Percentiles rank a stretch among this genome's conserved stretches.
phyloP scores from a whole-genome alignment of 345 rosid species.

The Eucalyptus pauciflora region DNA sequence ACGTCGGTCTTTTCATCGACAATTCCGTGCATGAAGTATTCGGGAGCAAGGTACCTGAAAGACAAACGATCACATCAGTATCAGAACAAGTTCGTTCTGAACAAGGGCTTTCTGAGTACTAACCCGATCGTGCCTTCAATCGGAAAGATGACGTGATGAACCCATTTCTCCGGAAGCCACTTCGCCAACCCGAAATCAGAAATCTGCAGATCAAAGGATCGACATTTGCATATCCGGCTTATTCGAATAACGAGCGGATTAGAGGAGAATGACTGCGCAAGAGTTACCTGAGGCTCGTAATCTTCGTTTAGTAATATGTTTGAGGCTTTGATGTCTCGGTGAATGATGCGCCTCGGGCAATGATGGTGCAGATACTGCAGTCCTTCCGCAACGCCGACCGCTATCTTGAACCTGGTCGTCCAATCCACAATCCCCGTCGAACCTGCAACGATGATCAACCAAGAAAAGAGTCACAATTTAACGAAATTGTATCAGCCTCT shows the following conservation, averaged over 20 bases:
- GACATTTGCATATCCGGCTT: background rate
- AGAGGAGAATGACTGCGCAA: no score
- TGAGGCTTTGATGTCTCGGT: constrained; percentile 89
- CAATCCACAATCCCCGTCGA: constrained; percentile 38
- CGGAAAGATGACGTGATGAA: constrained; percentile 71
- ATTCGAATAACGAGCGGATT: background rate
- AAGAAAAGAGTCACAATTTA: background rate
- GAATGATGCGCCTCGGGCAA: constrained; percentile 82
- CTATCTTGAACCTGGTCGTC: constrained; percentile 64
- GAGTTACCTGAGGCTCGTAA: constrained; percentile 64
- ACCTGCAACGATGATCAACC: constrained; percentile 25
- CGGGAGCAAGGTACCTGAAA: constrained; percentile 82
- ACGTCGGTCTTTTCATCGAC: constrained; percentile 81
- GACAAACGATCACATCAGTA: background rate
- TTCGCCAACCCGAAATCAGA: constrained; percentile 86
- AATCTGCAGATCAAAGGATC: constrained; percentile 21
- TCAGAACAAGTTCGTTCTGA: background rate
- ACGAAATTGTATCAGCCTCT: background rate
- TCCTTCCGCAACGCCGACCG: constrained; percentile 71
- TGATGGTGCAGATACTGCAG: constrained; percentile 73
- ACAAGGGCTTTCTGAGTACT: background rate
- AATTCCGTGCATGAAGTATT: constrained; percentile 92
- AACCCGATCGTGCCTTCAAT: constrained; percentile 97
- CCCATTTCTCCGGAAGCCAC: constrained; percentile 95
- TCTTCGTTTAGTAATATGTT: constrained; percentile 70